A percentile compares a stretch with the other conserved stretches of the same genome.
phyloP scores from a whole-genome alignment of 2,329 filamentous ascomycete genomes.

The Colletotrichum spinosum region DNA sequence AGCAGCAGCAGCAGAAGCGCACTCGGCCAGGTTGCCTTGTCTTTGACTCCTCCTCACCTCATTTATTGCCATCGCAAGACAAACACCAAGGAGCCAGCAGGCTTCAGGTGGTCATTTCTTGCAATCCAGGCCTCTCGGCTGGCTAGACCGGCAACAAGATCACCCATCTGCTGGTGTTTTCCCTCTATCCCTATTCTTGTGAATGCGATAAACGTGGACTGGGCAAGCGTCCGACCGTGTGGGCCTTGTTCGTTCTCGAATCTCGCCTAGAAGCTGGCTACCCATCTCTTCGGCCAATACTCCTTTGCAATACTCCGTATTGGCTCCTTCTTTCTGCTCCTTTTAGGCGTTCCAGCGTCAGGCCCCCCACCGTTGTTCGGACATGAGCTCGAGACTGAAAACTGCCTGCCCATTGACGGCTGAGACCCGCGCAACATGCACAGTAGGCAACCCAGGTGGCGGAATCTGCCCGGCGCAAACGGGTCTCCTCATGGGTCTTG shows the following conservation, averaged over 20 bases:
- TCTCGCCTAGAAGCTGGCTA: conserved; percentile 1
- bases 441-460: no score
- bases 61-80: conserved; percentile 2
- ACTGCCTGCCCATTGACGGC: not conserved
- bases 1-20: conserved; percentile 22
- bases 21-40: not conserved
- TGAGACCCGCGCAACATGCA: not conserved
- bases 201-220: not conserved
- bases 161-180: not conserved
- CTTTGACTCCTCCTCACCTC: conserved; percentile 6
- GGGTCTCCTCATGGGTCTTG: conserved; percentile 9
- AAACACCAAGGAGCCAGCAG: conserved; percentile 14
- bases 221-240: no score
- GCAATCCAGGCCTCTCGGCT: conserved; percentile 3
- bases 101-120: conserved; percentile 17
- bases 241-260: conserved; percentile 1
- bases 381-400: conserved; percentile 8
- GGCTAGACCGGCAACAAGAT: conserved; percentile 9
- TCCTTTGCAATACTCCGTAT: not conserved
- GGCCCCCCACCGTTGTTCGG: conserved; percentile 8
- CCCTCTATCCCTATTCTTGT: not conserved
- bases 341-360: not conserved
- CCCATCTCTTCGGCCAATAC: not conserved
- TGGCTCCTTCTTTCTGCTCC: conserved; percentile 1
- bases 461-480: not conserved